These are phyloP conservation scores for Lanzia echinophila DNA, from an alignment of 2,329 filamentous ascomycete genomes.

Conservation along the genomic window DNA sequence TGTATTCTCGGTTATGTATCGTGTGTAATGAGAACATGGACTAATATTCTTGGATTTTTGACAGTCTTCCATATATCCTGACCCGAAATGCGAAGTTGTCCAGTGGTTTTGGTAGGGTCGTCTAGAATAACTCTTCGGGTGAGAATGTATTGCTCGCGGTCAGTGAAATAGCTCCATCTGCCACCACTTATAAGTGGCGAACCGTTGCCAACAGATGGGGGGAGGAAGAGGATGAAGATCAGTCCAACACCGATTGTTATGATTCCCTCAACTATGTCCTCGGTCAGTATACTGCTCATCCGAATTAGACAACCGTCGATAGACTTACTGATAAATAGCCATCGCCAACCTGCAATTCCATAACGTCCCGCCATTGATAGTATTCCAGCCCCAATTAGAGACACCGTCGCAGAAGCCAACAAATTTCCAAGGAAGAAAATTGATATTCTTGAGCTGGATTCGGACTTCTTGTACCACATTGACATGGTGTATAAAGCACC, in stretches of 20 bases:
- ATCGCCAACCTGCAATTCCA: constrained; percentile 45
- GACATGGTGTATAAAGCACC: constrained; percentile 47
- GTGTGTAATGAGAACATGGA: constrained; percentile 27
- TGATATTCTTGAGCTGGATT: constrained; percentile 34
- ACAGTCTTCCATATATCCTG: constrained; percentile 5
- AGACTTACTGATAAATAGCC: constrained; percentile 25
- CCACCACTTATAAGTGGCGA: constrained; percentile 32
- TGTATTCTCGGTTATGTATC: no score
- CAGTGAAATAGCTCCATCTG: constrained; percentile 38
- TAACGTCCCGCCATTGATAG: constrained; percentile 40
- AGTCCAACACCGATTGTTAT: constrained; percentile 35
- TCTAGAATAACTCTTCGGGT: constrained; percentile 36
- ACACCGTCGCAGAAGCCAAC: constrained; percentile 19
- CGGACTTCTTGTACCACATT: constrained; percentile 46
- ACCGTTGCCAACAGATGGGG: constrained; percentile 32
- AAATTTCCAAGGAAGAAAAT: constrained; percentile 50
- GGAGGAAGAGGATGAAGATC: constrained; percentile 35
- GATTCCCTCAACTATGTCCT: constrained; percentile 27
- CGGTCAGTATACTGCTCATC: neutral
- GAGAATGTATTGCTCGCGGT: constrained; percentile 38
- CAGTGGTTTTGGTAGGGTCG: constrained; percentile 35
- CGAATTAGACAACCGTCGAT: neutral
- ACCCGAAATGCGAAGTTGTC: constrained; percentile 31
- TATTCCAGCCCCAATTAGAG: constrained; percentile 46
- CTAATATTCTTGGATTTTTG: constrained; percentile 4